Conservation (phyloP, 1,284 basidiomycete genomes). For the Cryptococcus sp. region DNA sequence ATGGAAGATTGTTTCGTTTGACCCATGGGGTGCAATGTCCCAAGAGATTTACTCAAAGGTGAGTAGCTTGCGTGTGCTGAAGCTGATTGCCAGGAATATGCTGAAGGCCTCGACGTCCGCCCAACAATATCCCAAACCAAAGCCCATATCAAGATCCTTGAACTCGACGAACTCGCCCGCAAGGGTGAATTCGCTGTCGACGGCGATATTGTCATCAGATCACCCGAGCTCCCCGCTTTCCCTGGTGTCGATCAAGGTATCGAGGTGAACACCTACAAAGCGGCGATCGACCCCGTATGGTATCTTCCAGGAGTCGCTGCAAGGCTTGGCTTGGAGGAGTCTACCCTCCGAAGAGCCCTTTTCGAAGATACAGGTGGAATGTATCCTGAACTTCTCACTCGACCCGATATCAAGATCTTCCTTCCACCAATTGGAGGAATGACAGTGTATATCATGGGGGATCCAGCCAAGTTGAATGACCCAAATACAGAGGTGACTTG, state of each 20-base stretch:
- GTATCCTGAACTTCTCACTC: constrained; percentile 92
- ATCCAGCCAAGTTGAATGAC: constrained; percentile 71
- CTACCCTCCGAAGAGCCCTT: constrained; percentile 73
- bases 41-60: constrained; percentile 65
- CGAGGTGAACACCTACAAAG: constrained; percentile 64
- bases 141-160: constrained; percentile 55
- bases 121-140: constrained; percentile 88
- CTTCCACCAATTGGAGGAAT: constrained; percentile 87
- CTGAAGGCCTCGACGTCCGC: constrained; percentile 70
- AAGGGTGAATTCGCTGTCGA: constrained; percentile 73
- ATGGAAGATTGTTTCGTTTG: constrained; percentile 84
- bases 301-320: constrained; percentile 89
- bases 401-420: constrained; percentile 84
- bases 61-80: constrained; percentile 9
- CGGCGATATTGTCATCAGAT: constrained; percentile 71
- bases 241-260: constrained; percentile 67
- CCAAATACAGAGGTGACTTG: constrained; percentile 80
- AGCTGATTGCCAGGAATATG: constrained; percentile 52
- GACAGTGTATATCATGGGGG: constrained; percentile 91
- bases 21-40: constrained; percentile 90
- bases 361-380: constrained; percentile 92
- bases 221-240: constrained; percentile 40
- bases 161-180: constrained; percentile 73
- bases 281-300: constrained; percentile 90
- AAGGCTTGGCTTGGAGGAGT: constrained; percentile 82